Base-by-base conservation (phyloP, 371 early-diverging fungal genomes). In the Mortierella sp. region DNA sequence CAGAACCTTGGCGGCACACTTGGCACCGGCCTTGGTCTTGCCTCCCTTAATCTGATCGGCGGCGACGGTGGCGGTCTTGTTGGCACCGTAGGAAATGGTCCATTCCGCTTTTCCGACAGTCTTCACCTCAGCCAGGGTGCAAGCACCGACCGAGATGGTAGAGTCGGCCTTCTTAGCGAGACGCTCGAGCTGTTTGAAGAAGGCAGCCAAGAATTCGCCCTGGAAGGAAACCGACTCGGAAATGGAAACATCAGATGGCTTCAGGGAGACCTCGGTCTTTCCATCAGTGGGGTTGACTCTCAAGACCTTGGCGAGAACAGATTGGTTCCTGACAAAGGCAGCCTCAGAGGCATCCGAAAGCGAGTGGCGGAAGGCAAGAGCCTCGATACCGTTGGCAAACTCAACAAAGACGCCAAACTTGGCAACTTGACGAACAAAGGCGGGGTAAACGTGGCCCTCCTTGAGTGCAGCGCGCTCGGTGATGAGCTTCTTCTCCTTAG, bases 281-380 rank as follows among this genome's bases (percentile, higher is more conserved):
- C 86, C 79, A 43, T 75, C 81, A 26, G 83, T 88, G 8, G 50
- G 53, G 34, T 93, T 91, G 10, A 94, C 82, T 46, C 77, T 79
- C 61, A 81, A 79, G 24, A 96, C 90, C 61, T 76, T 80, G 34
- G 91, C 91, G 37, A 94, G 44, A 10, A 96, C 94, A 14, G 95
- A 92, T 80, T 96, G 95, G 72, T 93, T 90, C 26, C 74, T 71
- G 48, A 83, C 70, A 69, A 94, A 90, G 28, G 76, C 74, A 8
- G 92, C 82, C 11, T 91, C 88, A 1, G 93, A 71, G 13, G 93
- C 88, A 75, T 96, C 96, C 0, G 95, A 89, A 19, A 96, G 75
- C 64, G 87, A 77, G 71, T 90, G 76, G 14, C 72, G 69, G 78
- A 79, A 77, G 28, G 84, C 81, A 48, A 80, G 34, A 24, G 91